Evolutionary conservation across 352 stramenopile genomes (phyloP).

Genomic region (Globisporangium irregulare): DNA sequence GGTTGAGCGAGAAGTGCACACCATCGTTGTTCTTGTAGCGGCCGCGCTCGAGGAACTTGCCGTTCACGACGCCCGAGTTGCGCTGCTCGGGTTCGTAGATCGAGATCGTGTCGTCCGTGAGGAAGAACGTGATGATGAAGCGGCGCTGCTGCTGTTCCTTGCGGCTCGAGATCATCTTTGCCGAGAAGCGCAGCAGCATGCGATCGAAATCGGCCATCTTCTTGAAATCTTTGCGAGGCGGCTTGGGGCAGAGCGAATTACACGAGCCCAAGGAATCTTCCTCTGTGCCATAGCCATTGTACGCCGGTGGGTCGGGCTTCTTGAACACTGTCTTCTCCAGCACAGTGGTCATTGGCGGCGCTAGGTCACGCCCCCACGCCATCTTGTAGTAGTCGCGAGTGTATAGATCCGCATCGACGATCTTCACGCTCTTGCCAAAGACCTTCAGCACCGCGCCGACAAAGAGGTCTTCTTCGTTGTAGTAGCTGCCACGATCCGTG

Average conservation of each 20-base stretch:
- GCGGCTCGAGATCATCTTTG: slow-evolving; percentile 64
- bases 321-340: slow-evolving; percentile 46
- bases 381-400: slow-evolving; percentile 75
- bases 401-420: slow-evolving; percentile 79
- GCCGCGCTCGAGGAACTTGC: slow-evolving; percentile 84
- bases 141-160: slow-evolving; percentile 75
- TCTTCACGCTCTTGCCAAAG: slow-evolving; percentile 57
- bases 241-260: slow-evolving; percentile 59
- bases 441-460: slow-evolving; percentile 69
- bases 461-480: slow-evolving; percentile 63
- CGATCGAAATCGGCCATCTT: slow-evolving; percentile 77
- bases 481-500: slow-evolving; percentile 58
- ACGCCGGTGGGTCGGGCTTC: slow-evolving; percentile 55
- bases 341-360: slow-evolving; percentile 35
- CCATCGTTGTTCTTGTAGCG: slow-evolving; percentile 64
- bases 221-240: slow-evolving; percentile 76
- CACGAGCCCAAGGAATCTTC: slow-evolving; percentile 75
- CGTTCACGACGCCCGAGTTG: slow-evolving; percentile 79
- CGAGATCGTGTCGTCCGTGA: slow-evolving; percentile 70
- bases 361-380: slow-evolving; percentile 55
- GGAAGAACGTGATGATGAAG: slow-evolving; percentile 83
- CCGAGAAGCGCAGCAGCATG: slow-evolving; percentile 74
- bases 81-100: slow-evolving; percentile 79
- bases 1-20: slow-evolving; percentile 46
- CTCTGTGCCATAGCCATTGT: slow-evolving; percentile 76